These are phyloP conservation scores for Beauveria bassiana DNA, from an alignment of 2,329 filamentous ascomycete species.

Conservation along the genomic window DNA sequence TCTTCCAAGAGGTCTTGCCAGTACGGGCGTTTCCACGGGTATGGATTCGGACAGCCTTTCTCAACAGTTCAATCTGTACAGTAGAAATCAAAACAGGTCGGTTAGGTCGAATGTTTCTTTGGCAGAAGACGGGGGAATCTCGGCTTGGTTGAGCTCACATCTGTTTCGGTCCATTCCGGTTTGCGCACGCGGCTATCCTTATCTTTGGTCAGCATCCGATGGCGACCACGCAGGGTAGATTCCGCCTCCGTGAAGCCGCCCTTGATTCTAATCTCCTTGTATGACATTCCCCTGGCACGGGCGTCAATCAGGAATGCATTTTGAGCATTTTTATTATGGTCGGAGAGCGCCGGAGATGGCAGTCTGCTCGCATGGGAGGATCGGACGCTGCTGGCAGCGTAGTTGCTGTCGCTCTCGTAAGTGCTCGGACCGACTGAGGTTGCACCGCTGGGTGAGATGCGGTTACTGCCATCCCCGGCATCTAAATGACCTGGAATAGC, in stretches of 20 bases:
- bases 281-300: conserved; percentile 51
- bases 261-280: conserved; percentile 51
- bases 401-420: background rate
- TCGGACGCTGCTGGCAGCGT: background rate
- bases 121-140: background rate
- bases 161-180: conserved; percentile 53
- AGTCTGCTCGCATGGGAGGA: background rate
- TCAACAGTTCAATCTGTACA: conserved; percentile 36
- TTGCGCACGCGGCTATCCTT: conserved; percentile 55
- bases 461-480: background rate
- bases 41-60: conserved; percentile 29
- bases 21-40: conserved; percentile 20
- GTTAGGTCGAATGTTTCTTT: background rate
- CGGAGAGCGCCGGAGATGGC: background rate
- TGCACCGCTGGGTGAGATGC: background rate
- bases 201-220: conserved; percentile 56
- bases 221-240: conserved; percentile 64
- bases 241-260: conserved; percentile 57
- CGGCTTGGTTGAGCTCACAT: conserved; percentile 45
- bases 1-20: conserved; percentile 47
- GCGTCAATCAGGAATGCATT: conserved; percentile 40
- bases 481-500: too few species aligned
- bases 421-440: background rate
- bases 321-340: background rate
- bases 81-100: background rate